phyloP scores from a whole-genome alignment of 257 asterid species.

The Nicotiana obtusifolia region DNA sequence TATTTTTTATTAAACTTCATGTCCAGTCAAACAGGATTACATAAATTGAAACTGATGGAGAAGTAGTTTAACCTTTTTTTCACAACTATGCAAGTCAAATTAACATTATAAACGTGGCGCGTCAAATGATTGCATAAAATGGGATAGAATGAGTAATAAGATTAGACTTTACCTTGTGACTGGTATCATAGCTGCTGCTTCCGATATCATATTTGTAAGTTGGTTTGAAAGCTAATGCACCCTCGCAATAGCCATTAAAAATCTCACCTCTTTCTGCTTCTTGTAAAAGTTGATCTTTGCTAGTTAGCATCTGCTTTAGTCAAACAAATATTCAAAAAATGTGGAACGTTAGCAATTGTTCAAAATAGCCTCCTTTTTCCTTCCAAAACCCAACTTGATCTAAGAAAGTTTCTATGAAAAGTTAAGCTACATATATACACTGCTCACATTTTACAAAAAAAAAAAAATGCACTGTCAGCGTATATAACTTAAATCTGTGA shows the following conservation, averaged over 20 bases:
- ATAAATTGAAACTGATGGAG: no score
- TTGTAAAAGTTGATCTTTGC: slow-evolving; percentile 59
- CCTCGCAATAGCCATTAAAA: slow-evolving; percentile 61
- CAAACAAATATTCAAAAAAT: background rate
- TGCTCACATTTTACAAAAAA: no score
- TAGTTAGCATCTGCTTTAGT: slow-evolving; percentile 32
- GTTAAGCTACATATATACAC: background rate
- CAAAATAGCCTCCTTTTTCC: no score
- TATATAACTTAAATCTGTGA: background rate
- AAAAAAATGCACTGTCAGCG: background rate
- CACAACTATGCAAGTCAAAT: background rate
- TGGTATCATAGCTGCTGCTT: slow-evolving; percentile 59
- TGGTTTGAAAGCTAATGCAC: slow-evolving; percentile 59
- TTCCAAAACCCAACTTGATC: no score
- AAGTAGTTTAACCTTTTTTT: background rate
- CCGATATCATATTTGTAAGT: slow-evolving; percentile 59
- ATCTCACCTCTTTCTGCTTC: slow-evolving; percentile 69
- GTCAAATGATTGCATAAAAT: background rate
- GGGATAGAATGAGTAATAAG: background rate
- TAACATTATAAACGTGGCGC: background rate
- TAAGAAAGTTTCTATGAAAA: background rate
- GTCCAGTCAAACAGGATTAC: no score
- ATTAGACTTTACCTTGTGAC: slow-evolving; percentile 45
- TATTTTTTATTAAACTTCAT: no score
- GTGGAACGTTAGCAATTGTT: background rate